phyloP scores from a whole-genome alignment of 306 rosid species.

The Begonia masoniana region DNA sequence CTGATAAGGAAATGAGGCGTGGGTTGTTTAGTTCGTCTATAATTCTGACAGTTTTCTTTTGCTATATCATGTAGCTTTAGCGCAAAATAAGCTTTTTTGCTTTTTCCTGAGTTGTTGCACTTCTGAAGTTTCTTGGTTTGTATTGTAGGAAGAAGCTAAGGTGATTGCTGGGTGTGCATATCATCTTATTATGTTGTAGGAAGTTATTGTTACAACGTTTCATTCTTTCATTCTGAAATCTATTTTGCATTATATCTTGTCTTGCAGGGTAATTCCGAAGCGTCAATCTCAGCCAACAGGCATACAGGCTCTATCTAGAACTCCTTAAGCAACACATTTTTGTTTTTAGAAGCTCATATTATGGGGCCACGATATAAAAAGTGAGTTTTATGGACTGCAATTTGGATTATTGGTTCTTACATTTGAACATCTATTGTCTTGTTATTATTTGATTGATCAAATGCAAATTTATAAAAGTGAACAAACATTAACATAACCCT shows the following conservation, averaged over 20 bases:
- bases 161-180: too few relatives aligned
- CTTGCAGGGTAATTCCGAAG: conserved; percentile 71
- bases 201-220: conserved; percentile 4
- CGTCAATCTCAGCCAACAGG: conserved; percentile 68
- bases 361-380: conserved; percentile 42
- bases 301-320: conserved; percentile 79
- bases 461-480: too few relatives aligned
- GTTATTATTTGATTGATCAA: too few relatives aligned
- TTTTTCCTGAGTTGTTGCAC: neutral
- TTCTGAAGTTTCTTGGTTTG: neutral
- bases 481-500: too few relatives aligned
- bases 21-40: too few relatives aligned
- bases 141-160: neutral
- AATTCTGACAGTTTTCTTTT: too few relatives aligned
- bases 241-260: neutral
- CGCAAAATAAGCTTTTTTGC: too few relatives aligned
- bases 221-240: neutral
- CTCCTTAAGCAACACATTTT: conserved; percentile 67
- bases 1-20: too few relatives aligned
- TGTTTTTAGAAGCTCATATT: conserved; percentile 56
- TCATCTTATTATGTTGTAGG: too few relatives aligned
- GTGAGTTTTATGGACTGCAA: conserved; percentile 27
- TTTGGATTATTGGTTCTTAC: neutral
- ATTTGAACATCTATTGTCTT: too few relatives aligned
- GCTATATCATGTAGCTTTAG: too few relatives aligned